Percentiles rank a stretch among this genome's conserved stretches.
These are phyloP conservation scores for Oryza officinalis DNA, from an alignment of 176 grass and related monocot genomes.

Conservation along the genomic window DNA sequence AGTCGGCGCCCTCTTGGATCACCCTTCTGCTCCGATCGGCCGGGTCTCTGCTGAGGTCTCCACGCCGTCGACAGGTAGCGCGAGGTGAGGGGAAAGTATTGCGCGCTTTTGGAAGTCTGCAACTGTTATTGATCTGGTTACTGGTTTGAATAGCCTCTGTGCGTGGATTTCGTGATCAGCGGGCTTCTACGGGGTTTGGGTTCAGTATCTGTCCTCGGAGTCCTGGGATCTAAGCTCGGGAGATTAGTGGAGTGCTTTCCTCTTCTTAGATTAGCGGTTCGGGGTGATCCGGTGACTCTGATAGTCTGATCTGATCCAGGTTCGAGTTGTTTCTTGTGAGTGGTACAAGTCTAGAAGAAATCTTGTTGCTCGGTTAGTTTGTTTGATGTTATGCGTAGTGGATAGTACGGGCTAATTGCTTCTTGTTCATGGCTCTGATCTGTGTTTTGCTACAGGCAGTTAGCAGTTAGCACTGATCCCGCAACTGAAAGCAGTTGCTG, in stretches of 20 bases:
- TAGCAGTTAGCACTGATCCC: background rate
- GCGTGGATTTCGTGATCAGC: background rate
- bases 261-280: background rate
- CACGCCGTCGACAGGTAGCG: background rate
- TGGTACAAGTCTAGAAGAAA: background rate
- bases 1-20: background rate
- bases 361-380: background rate
- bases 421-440: constrained; percentile 12
- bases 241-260: background rate
- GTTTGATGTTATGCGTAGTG: constrained; percentile 5
- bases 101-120: background rate
- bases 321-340: background rate
- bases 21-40: background rate
- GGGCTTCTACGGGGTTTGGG: background rate
- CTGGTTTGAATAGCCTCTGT: background rate
- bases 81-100: background rate
- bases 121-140: constrained; percentile 2
- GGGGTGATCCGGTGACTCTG: background rate
- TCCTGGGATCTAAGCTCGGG: constrained; percentile 2
- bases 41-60: background rate
- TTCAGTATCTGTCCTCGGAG: background rate
- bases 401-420: background rate
- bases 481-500: background rate
- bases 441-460: background rate
- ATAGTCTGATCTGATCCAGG: constrained; percentile 14